phyloP scores from a whole-genome alignment of 768 basidiomycete species.

The Lactarius psammicola region DNA sequence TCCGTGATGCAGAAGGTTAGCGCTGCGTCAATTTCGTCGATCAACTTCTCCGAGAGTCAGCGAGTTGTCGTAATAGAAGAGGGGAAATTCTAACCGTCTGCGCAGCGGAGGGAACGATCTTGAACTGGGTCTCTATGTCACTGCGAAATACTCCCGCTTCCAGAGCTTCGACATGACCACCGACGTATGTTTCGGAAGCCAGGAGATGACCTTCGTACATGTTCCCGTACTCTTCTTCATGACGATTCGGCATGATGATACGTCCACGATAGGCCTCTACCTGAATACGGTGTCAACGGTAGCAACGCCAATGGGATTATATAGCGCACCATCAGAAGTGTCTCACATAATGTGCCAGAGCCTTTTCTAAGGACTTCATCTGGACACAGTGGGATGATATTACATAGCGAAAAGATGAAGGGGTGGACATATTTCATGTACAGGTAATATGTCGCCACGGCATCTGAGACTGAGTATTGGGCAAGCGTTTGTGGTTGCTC shows the following conservation, averaged over 20 bases:
- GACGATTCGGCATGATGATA: constrained; percentile 97
- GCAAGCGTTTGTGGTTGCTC: constrained; percentile 94
- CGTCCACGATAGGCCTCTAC: constrained; percentile 90
- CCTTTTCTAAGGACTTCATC: constrained; percentile 97
- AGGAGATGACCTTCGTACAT: constrained; percentile 97
- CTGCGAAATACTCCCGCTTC: constrained; percentile 98
- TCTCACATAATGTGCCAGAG: constrained; percentile 95
- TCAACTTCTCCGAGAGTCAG: constrained; percentile 54
- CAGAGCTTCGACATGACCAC: constrained; percentile 96
- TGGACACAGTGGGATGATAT: constrained; percentile 95
- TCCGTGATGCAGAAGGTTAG: constrained; percentile 84
- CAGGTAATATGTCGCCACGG: constrained; percentile 98
- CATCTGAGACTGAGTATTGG: constrained; percentile 99
- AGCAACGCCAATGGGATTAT: not conserved
- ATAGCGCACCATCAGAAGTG: constrained; percentile 83
- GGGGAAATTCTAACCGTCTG: constrained; percentile 58
- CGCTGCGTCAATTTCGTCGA: constrained; percentile 91
- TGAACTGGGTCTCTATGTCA: constrained; percentile 94
- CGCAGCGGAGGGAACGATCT: constrained; percentile 82
- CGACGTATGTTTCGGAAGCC: constrained; percentile 96
- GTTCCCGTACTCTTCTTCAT: constrained; percentile 87
- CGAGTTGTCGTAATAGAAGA: constrained; percentile 3
- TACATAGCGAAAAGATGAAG: constrained; percentile 98
- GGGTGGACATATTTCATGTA: constrained; percentile 99
- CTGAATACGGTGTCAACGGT: constrained; percentile 42